Base-by-base conservation (phyloP, 2,329 filamentous ascomycete genomes). In the Cladosporium sp. region DNA sequence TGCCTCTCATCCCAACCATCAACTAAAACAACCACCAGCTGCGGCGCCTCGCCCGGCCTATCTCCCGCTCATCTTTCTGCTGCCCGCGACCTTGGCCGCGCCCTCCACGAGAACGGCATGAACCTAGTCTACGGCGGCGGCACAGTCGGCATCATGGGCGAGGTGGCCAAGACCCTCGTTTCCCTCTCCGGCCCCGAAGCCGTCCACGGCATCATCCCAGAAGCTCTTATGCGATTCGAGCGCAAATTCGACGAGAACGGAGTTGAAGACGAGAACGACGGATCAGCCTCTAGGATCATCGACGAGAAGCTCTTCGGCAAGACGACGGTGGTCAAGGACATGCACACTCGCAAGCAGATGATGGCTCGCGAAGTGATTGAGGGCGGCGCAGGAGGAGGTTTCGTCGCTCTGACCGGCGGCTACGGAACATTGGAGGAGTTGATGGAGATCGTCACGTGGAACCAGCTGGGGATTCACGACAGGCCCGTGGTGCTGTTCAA, bases 351-450 rank as follows among this genome's bases (percentile, higher is more conserved):
- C 64, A 99, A 99, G 80, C 85, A 89, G 66, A 82, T 94, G 78
- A 97, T 99, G 94, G 93, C 92, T 6, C 81, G 86, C 67, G 89
- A 93, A 73, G 92, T 97, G 15, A 83, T 95, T 22, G 82, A 84
- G 19, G 91, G 91, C 25, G 92, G 89, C 0, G 85, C 87, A 0
- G 93, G 93, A 1, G 88, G 86, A 59, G 93, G 93, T 12, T 99
- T 99, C 76, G 85, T 99, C 40, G 92, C 92, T 28, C 78, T 99
- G 60, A 85, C 84, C 58, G 93, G 93, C 43, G 94, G 94, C 0
- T 99, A 93, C 74, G 94, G 94, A 19, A 99, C 94, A 2, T 83
- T 97, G 72, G 94, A 99, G 78, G 94, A 99, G 81, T 82, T 99
- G 71, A 92, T 96, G 75, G 90, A 95, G 78, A 85, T 90, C 2